phyloP scores from a whole-genome alignment of 2,329 filamentous ascomycete genomes.

The Fusarium nygamai region DNA sequence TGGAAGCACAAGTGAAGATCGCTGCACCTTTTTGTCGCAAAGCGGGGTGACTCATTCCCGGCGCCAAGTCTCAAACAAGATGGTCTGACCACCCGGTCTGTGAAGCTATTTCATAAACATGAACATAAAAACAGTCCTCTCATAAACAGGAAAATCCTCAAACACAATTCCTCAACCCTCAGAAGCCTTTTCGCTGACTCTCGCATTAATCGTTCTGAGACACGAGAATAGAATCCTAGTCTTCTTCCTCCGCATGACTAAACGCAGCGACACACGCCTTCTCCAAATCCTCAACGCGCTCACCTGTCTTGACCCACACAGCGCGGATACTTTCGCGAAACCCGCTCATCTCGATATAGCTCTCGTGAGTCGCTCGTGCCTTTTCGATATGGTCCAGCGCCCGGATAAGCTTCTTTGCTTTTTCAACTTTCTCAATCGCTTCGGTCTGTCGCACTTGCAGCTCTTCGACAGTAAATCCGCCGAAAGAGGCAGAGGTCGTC shows the following conservation, averaged over 20 bases:
- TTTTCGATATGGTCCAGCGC: background rate
- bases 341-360: background rate
- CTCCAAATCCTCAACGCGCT: background rate
- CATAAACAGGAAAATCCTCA: accelerated
- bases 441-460: background rate
- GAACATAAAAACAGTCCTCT: accelerated
- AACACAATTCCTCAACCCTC: accelerated
- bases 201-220: background rate
- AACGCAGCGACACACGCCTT: background rate
- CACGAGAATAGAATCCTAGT: background rate
- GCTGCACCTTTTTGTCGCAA: no score
- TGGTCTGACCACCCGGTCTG: no score
- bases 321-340: background rate
- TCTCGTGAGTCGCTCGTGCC: background rate
- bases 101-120: background rate
- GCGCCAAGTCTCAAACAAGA: background rate
- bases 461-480: accelerated
- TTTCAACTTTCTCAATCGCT: background rate
- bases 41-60: background rate
- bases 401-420: background rate
- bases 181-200: background rate
- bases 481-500: background rate
- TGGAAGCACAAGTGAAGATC: background rate
- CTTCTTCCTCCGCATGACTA: background rate
- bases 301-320: background rate